Percentiles rank a stretch among this genome's conserved stretches.
Conservation (phyloP, 441 rosid genomes). For the Populus trichocarpa region DNA sequence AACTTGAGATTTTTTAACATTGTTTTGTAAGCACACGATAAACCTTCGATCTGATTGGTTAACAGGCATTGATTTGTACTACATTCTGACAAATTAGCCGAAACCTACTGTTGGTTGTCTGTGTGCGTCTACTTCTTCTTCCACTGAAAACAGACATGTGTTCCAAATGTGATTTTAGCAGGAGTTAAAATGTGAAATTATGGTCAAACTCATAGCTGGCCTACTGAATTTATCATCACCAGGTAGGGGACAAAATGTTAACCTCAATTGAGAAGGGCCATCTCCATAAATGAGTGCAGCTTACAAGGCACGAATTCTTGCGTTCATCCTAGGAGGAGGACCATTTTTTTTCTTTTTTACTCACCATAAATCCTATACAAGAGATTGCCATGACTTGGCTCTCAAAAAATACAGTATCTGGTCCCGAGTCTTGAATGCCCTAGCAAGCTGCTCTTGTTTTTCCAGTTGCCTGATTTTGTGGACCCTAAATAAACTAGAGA, state of each 20-base stretch:
- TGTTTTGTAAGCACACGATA: no score
- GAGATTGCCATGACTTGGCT: conserved; percentile 22
- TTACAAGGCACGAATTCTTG: not conserved
- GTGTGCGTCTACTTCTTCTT: no score
- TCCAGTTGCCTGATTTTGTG: conserved; percentile 28
- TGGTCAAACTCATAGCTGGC: no score
- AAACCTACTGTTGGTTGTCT: no score
- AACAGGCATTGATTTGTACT: no score
- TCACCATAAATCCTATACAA: not conserved
- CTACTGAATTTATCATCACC: not conserved
- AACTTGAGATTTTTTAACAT: no score
- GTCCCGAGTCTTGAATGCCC: not conserved
- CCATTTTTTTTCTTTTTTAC: not conserved
- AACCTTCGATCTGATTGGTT: no score
- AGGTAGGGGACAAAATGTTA: conserved; percentile 2
- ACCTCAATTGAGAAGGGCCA: conserved; percentile 14
- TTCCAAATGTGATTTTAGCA: no score
- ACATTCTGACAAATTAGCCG: no score
- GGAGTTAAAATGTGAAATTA: not conserved
- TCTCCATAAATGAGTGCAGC: conserved; percentile 8
- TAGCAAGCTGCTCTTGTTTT: not conserved
- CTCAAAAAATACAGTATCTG: conserved; percentile 4
- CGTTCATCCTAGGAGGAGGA: conserved; percentile 19
- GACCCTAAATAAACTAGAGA: conserved; percentile 29
- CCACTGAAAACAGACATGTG: no score